phyloP scores from a whole-genome alignment of 805 yeast genomes.

The Lachancea waltii region DNA sequence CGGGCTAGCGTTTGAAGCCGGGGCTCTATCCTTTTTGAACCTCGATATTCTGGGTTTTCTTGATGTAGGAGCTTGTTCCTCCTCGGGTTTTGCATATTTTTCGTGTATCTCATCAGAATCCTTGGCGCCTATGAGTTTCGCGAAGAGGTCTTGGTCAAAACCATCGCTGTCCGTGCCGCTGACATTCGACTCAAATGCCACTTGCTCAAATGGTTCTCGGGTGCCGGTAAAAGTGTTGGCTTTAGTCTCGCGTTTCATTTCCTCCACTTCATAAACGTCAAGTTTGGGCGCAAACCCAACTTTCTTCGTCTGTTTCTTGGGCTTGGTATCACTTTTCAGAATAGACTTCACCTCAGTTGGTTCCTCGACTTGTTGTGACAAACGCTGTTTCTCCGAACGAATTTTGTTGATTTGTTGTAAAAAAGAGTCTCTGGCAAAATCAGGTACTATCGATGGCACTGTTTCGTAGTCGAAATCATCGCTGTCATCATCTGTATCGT shows the following conservation, averaged over 20 bases:
- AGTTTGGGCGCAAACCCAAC: constrained; percentile 31
- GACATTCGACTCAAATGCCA: neutral
- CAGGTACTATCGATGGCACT: constrained; percentile 21
- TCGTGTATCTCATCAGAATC: constrained; percentile 28
- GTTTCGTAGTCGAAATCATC: constrained; percentile 16
- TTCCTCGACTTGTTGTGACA: neutral
- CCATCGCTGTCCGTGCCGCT: constrained; percentile 13
- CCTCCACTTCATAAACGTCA: constrained; percentile 31
- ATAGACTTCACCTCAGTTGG: constrained; percentile 4
- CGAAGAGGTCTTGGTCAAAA: constrained; percentile 31
- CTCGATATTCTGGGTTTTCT: constrained; percentile 25
- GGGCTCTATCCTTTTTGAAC: constrained; percentile 25
- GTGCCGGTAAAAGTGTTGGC: constrained; percentile 24
- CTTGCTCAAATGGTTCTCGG: neutral
- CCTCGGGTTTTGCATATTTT: constrained; percentile 17
- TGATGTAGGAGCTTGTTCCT: constrained; percentile 8
- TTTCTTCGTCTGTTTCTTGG: constrained; percentile 18
- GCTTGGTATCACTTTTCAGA: constrained; percentile 5
- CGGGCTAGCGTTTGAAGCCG: neutral
- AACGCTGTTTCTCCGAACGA: constrained; percentile 9
- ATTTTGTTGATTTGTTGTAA: constrained; percentile 24
- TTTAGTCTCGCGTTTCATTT: constrained; percentile 28
- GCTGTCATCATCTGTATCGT: constrained; percentile 12
- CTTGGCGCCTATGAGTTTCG: constrained; percentile 28
- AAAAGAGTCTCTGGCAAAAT: constrained; percentile 23